Conservation (phyloP, 1,284 basidiomycete genomes). For the Tylopilus sp. region DNA sequence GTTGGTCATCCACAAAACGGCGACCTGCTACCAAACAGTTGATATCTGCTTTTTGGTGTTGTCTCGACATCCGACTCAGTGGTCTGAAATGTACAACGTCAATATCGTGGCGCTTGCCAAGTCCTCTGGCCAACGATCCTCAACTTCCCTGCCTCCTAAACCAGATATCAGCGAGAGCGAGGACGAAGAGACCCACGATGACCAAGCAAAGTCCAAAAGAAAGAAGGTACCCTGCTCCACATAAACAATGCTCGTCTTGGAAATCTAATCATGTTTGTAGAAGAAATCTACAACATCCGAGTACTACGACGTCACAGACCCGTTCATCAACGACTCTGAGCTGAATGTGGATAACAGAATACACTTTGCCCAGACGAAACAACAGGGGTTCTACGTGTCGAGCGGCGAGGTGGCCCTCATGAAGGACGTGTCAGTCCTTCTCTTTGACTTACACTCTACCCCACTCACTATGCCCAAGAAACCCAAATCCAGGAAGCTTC, state of each 20-base stretch:
- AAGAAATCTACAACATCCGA: conserved; percentile 62
- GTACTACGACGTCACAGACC: conserved; percentile 89
- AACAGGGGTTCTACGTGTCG: conserved; percentile 92
- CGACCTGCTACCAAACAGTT: background rate
- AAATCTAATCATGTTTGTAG: conserved; percentile 28
- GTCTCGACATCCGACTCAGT: conserved; percentile 67
- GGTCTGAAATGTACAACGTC: conserved; percentile 70
- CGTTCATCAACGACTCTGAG: conserved; percentile 98
- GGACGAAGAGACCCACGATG: conserved; percentile 47
- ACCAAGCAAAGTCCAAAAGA: conserved; percentile 40
- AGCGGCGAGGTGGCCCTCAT: conserved; percentile 82
- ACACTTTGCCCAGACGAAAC: conserved; percentile 89
- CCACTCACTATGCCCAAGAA: conserved; percentile 53
- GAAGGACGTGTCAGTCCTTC: conserved; percentile 61
- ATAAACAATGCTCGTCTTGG: background rate
- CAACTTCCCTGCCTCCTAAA: conserved; percentile 52
- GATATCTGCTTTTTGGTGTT: no score
- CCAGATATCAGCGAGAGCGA: conserved; percentile 54
- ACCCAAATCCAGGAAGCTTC: conserved; percentile 60
- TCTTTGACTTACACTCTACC: background rate
- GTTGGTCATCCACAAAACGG: background rate
- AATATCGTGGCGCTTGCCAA: conserved; percentile 60
- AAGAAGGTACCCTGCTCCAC: conserved; percentile 40
- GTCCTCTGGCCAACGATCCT: conserved; percentile 61
- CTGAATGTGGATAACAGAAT: conserved; percentile 87